phyloP scores from a whole-genome alignment of 2,329 filamentous ascomycete genomes.

The Ceratocystis alfenasii region DNA sequence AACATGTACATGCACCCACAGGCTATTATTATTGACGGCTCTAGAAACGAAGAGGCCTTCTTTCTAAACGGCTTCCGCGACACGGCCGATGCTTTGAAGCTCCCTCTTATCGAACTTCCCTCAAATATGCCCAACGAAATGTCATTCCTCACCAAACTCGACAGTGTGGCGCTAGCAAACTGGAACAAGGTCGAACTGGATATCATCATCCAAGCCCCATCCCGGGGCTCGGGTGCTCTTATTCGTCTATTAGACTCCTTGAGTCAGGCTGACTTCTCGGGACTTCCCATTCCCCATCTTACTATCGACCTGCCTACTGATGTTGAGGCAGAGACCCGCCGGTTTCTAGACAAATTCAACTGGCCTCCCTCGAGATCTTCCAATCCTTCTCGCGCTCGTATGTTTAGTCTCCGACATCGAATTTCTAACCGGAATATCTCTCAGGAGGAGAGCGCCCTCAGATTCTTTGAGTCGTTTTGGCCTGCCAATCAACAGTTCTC shows the following conservation, averaged over 20 bases:
- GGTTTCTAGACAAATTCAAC: conserved; percentile 50
- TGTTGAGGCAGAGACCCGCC: conserved; percentile 52
- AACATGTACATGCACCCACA: conserved; percentile 64
- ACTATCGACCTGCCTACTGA: conserved; percentile 71
- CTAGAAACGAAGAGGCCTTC: conserved; percentile 52
- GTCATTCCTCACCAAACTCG: conserved; percentile 67
- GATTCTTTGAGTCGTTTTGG: conserved; percentile 81
- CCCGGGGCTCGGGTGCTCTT: conserved; percentile 59
- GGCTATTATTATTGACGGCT: conserved; percentile 60
- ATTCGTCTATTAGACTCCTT: conserved; percentile 68
- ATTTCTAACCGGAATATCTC: conserved; percentile 49
- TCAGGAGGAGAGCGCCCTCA: conserved; percentile 58
- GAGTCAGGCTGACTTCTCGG: conserved; percentile 60
- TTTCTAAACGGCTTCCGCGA: conserved; percentile 50
- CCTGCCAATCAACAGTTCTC: conserved; percentile 50
- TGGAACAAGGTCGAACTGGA: conserved; percentile 74
- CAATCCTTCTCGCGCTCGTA: conserved; percentile 35
- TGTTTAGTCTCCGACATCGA: conserved; percentile 62
- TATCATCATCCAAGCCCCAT: conserved; percentile 67
- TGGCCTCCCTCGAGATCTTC: conserved; percentile 48
- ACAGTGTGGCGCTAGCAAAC: conserved; percentile 58
- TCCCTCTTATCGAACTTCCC: conserved; percentile 67
- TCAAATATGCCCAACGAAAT: conserved; percentile 49
- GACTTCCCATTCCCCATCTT: conserved; percentile 56
- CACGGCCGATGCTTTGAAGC: conserved; percentile 39